A percentile compares a stretch with the other conserved stretches of the same genome.
These are phyloP conservation scores for Erigeron philadelphicus DNA, from an alignment of 140 eudicot genomes.

Conservation along the genomic window DNA sequence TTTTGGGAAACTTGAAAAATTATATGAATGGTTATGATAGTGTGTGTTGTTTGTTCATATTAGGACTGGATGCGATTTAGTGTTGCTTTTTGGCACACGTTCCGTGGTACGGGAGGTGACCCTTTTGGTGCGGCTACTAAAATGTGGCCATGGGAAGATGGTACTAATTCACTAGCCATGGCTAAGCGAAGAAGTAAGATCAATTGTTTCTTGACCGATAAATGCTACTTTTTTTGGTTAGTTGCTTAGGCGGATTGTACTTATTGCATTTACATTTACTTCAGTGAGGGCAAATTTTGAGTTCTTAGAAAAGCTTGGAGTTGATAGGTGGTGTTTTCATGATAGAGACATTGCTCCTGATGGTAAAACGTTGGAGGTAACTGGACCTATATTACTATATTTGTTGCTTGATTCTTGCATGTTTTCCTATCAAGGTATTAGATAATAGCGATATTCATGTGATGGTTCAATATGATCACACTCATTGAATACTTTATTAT, in stretches of 20 bases:
- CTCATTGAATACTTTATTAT: slow-evolving; percentile 7
- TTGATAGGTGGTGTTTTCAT: slow-evolving; percentile 94
- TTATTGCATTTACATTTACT: slow-evolving; percentile 8
- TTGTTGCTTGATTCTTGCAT: not conserved
- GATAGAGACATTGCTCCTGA: slow-evolving; percentile 98
- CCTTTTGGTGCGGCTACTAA: slow-evolving; percentile 93
- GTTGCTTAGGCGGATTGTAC: not conserved
- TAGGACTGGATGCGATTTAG: slow-evolving; percentile 98
- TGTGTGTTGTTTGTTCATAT: slow-evolving; percentile 5
- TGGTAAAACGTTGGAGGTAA: slow-evolving; percentile 80
- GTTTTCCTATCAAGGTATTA: slow-evolving; percentile 8
- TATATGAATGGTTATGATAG: not conserved
- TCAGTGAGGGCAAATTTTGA: slow-evolving; percentile 99
- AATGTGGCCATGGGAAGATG: slow-evolving; percentile 99
- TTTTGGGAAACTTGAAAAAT: not conserved
- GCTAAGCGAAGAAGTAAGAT: slow-evolving; percentile 96
- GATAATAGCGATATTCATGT: not conserved
- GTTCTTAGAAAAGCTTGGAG: slow-evolving; percentile 91
- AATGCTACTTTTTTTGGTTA: not conserved
- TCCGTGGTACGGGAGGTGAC: slow-evolving; percentile 96
- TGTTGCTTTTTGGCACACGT: slow-evolving; percentile 99
- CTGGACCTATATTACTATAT: not conserved
- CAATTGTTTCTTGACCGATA: not conserved
- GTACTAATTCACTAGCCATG: slow-evolving; percentile 84
- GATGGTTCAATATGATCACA: not conserved